Base-by-base conservation (phyloP, 176 grass and related monocot genomes). In the Zoysia pacifica region DNA sequence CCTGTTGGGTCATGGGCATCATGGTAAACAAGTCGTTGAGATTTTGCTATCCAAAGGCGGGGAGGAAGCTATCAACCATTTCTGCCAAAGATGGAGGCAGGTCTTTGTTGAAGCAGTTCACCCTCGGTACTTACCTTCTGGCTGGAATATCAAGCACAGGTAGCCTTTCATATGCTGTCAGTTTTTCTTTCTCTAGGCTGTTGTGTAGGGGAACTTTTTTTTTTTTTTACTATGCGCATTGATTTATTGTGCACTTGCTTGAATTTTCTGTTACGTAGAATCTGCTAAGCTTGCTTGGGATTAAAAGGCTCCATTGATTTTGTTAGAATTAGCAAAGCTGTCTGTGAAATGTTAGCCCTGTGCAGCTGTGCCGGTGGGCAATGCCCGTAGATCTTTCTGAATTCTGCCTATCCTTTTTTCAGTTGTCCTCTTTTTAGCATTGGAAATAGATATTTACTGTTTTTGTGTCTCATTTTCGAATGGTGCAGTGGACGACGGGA, bases 141-240 rank as follows among this genome's bases (percentile, higher is more conserved):
- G 92, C 65, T 94, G 90, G 96, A 90, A 89, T 76, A 87, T 98
- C 85, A 93, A 91, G 19, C 96, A 94, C 78, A 94, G 96, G 96
- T 94, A 93, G 5, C 47, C 10, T 68, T 78, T 62, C 11, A 58
- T 55, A 55, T 55, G 53, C 53, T 2, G 10, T 64, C 40, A 54
- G 46, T 11, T 59, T 9, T 62, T 64, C 50, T 62, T 77, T 53
- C n/a, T 49, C 35, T 6, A 72, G 70, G 8, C n/a, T 19, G 8
- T 55, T 55, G 50, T 73, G 37, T 54, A 41, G 1, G 1, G 11
- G 42, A 74, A 58, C 40, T 18, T 36, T 3, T n/a, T 16, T 42
- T 42, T 61, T 0, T 19, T 13, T 70, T 56, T 49, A 37, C 11
- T 79, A 9, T 63, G 15, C 54, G 45, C 11, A 43, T 48, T 35